Conservation (phyloP, 2,329 filamentous ascomycete genomes). For the Calonectria honghensis region DNA sequence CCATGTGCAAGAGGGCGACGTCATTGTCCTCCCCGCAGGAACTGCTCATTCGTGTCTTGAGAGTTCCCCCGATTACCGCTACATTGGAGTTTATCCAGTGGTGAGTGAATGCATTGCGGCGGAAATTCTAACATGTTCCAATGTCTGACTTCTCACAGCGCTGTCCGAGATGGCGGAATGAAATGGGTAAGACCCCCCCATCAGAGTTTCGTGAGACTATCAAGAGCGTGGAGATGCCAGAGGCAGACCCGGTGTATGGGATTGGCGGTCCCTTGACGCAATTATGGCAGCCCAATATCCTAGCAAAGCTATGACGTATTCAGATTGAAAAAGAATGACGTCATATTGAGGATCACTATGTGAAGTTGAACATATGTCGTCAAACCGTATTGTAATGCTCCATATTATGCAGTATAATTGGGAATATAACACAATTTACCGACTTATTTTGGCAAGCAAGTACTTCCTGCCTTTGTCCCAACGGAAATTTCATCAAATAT, state of each 20-base stretch:
- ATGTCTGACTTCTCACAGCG: slow-evolving; percentile 27
- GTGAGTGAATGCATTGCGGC: slow-evolving; percentile 2
- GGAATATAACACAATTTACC: too few relatives aligned
- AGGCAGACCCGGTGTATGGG: slow-evolving; percentile 45
- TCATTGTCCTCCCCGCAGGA: slow-evolving; percentile 49
- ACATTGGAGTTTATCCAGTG: slow-evolving; percentile 50
- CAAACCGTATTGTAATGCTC: not conserved
- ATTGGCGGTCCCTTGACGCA: slow-evolving; percentile 39
- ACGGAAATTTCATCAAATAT: too few relatives aligned
- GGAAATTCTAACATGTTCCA: not conserved
- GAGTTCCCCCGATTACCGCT: slow-evolving; percentile 48
- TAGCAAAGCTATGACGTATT: slow-evolving; percentile 39
- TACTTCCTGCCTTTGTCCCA: too few relatives aligned
- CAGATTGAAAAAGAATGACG: not conserved
- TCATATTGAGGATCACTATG: not conserved
- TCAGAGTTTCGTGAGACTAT: slow-evolving; percentile 39
- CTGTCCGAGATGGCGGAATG: slow-evolving; percentile 46
- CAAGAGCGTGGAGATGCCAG: slow-evolving; percentile 42
- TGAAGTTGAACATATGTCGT: not conserved
- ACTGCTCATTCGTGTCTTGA: slow-evolving; percentile 47
- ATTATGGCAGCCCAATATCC: slow-evolving; percentile 34
- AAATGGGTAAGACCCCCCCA: slow-evolving; percentile 41
- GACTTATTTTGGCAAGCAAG: too few relatives aligned
- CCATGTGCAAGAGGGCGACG: slow-evolving; percentile 46
- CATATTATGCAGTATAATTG: too few relatives aligned